Evolutionary conservation across 805 yeast genomes (phyloP), one percentile per base, ranked within the genome.

Genomic region (Nakazawaea laoshanensis): DNA sequence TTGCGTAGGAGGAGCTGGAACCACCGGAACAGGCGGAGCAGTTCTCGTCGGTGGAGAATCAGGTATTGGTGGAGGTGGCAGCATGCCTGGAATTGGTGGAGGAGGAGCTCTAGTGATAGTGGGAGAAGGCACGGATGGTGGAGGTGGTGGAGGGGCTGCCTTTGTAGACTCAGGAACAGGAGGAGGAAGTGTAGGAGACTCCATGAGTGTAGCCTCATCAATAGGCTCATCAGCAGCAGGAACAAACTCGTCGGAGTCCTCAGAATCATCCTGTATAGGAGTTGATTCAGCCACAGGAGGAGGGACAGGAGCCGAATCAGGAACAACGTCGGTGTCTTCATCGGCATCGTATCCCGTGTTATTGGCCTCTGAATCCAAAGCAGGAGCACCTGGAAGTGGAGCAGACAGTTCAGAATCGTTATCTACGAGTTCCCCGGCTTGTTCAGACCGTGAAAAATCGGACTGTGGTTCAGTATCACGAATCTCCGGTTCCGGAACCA

Each of bases 291-390:
- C 27, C 9, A 4, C 3, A 4, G 20, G 15, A n/a, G 33, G 4
- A 13, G 16, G 27, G 2, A 24, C 19, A n/a, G 43, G 36, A 7
- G 36, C 34, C 11, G 38, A 39, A 7, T 33, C 30, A 4, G 42
- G 31, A 7, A 39, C 30, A 27, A 4, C 19, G n/a, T 26, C 31
- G 5, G 38, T 25, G 36, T 69, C 77, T 30, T 72, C 82, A 47
- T 80, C 87, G 0, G 85, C 85, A 36, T 80, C 85, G 45, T 77
- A 77, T 0, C 86, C 86, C 1, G 84, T 70, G 7, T 59, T 60
- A 36, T 14, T 29, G 7, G 24, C 4, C 13, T n/a, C n/a, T n/a
- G n/a, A n/a, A n/a, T 29, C 33, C 16, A 30, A 24, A 10, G 20
- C 9, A 3, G 38, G 34, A 4, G 24, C 23, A 2, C 34, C 38